Conservation (phyloP, 495 filamentous ascomycete species). For the Parmelia sp. region DNA sequence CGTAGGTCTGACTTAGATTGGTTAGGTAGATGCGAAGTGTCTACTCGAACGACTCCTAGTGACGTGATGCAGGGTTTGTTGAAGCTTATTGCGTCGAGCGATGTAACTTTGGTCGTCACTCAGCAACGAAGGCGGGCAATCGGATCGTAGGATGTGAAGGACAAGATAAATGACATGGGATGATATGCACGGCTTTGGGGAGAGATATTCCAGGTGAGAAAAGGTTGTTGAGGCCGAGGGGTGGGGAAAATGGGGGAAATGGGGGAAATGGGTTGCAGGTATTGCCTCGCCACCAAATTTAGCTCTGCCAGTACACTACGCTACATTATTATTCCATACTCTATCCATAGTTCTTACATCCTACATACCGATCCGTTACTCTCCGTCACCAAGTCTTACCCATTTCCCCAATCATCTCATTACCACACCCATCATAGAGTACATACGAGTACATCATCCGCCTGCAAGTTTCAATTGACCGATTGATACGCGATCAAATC, state of each 20-base stretch:
- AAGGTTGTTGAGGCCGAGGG: conserved; percentile 1
- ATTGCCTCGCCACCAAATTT: conserved; percentile 1
- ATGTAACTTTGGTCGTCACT: conserved; percentile 8
- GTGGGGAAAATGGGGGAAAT: neutral
- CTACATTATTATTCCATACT: too few relatives aligned
- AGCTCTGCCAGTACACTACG: neutral
- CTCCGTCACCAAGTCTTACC: conserved; percentile 3
- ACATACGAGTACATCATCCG: neutral
- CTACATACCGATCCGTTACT: neutral
- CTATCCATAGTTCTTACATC: neutral
- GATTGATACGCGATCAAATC: neutral
- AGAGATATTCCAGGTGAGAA: neutral
- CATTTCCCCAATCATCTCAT: neutral
- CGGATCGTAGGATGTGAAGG: neutral
- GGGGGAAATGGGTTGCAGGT: neutral
- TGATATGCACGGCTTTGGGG: too few relatives aligned
- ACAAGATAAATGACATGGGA: too few relatives aligned
- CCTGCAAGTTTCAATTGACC: neutral
- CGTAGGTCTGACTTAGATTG: neutral
- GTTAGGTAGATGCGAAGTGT: neutral
- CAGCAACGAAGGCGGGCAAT: neutral
- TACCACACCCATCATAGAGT: neutral
- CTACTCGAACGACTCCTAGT: too few relatives aligned
- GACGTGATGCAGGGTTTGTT: neutral
- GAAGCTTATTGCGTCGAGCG: neutral